These are phyloP conservation scores for Talinum fruticosum DNA, from an alignment of 148 eudicot species.

Conservation along the genomic window DNA sequence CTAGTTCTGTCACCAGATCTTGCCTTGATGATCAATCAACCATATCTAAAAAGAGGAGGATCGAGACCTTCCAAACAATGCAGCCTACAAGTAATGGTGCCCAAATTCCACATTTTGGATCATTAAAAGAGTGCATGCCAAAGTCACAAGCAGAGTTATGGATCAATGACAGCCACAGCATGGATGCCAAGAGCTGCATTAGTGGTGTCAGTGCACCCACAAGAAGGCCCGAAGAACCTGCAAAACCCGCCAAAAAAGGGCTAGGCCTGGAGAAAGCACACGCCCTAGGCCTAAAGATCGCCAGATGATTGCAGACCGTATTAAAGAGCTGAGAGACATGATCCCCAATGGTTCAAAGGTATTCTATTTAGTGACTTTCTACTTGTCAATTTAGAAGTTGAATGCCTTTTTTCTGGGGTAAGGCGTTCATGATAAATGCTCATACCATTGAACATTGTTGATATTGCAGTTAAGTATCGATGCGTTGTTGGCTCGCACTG, in stretches of 20 bases:
- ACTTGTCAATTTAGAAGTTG: neutral
- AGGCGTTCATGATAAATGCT: neutral
- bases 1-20: constrained; percentile 37
- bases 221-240: constrained; percentile 35
- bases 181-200: constrained; percentile 37
- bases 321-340: constrained; percentile 70
- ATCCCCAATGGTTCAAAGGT: constrained; percentile 92
- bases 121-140: constrained; percentile 30
- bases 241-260: constrained; percentile 57
- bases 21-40: constrained; percentile 39
- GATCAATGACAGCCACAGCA: constrained; percentile 38
- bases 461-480: constrained; percentile 76
- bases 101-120: constrained; percentile 12
- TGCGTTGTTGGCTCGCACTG: constrained; percentile 55
- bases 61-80: constrained; percentile 30
- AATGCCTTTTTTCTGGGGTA: neutral
- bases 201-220: constrained; percentile 32
- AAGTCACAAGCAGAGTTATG: constrained; percentile 32
- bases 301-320: constrained; percentile 70
- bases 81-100: constrained; percentile 22
- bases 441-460: constrained; percentile 12
- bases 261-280: constrained; percentile 58
- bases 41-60: constrained; percentile 42
- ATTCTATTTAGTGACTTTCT: constrained; percentile 1
- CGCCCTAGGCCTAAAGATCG: constrained; percentile 88